Conservation (phyloP, 1,284 basidiomycete species). For the Ustilago shanxiensis region DNA sequence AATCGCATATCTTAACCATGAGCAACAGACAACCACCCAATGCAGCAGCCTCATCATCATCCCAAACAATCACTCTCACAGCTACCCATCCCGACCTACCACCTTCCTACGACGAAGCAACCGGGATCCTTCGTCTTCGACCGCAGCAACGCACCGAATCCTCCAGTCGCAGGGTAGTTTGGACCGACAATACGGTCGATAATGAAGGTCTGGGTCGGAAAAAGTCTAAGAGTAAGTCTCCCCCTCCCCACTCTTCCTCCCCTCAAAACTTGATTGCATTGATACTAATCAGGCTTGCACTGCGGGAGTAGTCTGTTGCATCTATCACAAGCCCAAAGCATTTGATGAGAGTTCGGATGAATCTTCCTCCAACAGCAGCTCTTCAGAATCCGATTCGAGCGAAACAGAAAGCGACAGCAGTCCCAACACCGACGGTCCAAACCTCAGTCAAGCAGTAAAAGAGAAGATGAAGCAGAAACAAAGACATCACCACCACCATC, state of each 20-base stretch:
- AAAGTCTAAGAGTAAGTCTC: conserved; percentile 64
- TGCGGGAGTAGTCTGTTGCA: conserved; percentile 64
- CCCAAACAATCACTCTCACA: conserved; percentile 24
- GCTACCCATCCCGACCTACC: neutral
- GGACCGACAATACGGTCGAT: conserved; percentile 64
- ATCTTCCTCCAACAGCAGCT: conserved; percentile 11
- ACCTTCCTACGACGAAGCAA: neutral
- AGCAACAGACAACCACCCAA: neutral
- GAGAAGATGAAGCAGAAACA: conserved; percentile 19
- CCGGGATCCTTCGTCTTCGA: conserved; percentile 26
- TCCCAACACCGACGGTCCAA: neutral
- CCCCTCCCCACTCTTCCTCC: neutral
- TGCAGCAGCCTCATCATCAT: conserved; percentile 13
- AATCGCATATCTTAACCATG: neutral
- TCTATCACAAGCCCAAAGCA: conserved; percentile 66
- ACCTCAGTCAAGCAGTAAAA: conserved; percentile 3
- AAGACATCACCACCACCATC: neutral
- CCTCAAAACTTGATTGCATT: neutral
- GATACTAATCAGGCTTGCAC: too few relatives aligned
- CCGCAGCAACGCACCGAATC: neutral
- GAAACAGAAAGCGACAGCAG: conserved; percentile 16
- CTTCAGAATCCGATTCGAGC: neutral
- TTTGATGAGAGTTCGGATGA: conserved; percentile 64
- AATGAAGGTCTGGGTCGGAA: conserved; percentile 65
- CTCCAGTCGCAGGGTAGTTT: conserved; percentile 50